Percentiles rank a stretch among this genome's conserved stretches.
Evolutionary conservation across 495 filamentous ascomycete species (phyloP).

Genomic region (Talaromyces thailandensis): DNA sequence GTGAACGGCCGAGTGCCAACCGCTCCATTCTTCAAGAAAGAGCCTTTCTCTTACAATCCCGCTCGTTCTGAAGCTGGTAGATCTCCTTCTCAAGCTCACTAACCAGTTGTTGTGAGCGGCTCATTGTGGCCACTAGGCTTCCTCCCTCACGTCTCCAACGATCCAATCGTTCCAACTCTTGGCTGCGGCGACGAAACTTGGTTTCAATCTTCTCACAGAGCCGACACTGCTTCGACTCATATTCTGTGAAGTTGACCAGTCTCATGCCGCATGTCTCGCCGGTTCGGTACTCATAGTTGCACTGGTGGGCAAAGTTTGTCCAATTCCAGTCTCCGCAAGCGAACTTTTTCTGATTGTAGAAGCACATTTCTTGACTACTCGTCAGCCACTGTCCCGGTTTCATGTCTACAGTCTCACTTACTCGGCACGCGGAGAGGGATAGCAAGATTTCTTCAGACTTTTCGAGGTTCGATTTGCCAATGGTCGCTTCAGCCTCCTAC

Average conservation of each 20-base stretch:
- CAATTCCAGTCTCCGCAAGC: slow-evolving; percentile 90
- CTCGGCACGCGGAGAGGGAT: neutral
- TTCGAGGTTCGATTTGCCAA: neutral
- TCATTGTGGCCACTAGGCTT: slow-evolving; percentile 72
- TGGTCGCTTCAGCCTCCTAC: neutral
- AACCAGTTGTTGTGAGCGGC: slow-evolving; percentile 59
- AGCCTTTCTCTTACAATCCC: slow-evolving; percentile 26
- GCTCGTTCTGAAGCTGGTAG: slow-evolving; percentile 34
- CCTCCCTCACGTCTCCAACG: slow-evolving; percentile 70
- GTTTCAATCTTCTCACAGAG: slow-evolving; percentile 88
- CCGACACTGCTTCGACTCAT: slow-evolving; percentile 54
- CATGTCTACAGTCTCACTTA: slow-evolving; percentile 13
- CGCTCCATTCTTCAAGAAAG: slow-evolving; percentile 17
- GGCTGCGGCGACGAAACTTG: slow-evolving; percentile 65
- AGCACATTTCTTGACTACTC: slow-evolving; percentile 42
- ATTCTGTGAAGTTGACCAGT: slow-evolving; percentile 66
- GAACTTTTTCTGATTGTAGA: slow-evolving; percentile 49
- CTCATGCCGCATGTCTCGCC: slow-evolving; percentile 98
- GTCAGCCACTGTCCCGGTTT: slow-evolving; percentile 20
- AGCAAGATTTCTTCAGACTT: slow-evolving; percentile 1
- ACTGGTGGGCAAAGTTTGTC: slow-evolving; percentile 90
- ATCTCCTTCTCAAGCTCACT: slow-evolving; percentile 55
- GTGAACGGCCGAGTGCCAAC: neutral
- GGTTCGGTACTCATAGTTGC: slow-evolving; percentile 91
- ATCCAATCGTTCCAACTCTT: slow-evolving; percentile 67